Base-by-base conservation (phyloP, 1,139 yeast genomes). In the Saccharomyces hybrid region DNA sequence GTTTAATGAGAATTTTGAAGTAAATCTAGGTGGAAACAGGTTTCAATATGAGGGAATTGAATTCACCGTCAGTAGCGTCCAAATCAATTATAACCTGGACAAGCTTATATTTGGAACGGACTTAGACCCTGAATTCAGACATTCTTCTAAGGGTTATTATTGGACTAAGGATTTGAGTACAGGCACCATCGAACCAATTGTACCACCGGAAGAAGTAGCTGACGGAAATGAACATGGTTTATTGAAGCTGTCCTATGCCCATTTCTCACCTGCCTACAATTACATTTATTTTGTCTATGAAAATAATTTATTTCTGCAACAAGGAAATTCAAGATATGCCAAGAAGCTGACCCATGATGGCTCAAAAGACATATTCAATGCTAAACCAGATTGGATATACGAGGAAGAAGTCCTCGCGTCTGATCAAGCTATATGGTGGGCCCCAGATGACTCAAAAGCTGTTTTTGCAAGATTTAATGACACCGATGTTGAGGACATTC, bases 371-470 rank as follows among this genome's bases (percentile, higher is more conserved):
- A 75, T 88, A n/a, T 81, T 83, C 63, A 89, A 93, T 66, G 99
- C 96, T 0, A 85, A 82, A 58, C 86, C 97, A 0, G 99, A 93
- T 65, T 93, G 99, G 99, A 88, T 93, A 0, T 93, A 93, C 66
- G 99, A 93, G 68, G 99, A 95, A 64, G 99, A 95, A 65, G 90
- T 93, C 0, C 69, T 85, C 4, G 77, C 79, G 0, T 73, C 76
- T 4, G 88, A 86, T 60, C 73, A 73, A 48, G 82, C 95, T 2
- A 70, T 89, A 24, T 93, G 96, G 96, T 93, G 97, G 96, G 78
- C 93, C 12, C 86, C 87, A 0, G 82, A 85, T 62, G 90, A 87
- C 58, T 69, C 80, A 4, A 74, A 76, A 57, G 65, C 93, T 51
- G 79, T 90, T 0, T 93, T 76, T 66, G 76, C 88, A 48, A 76